Base-by-base conservation (phyloP, 495 filamentous ascomycete species). In the Cladorrhinum samala region DNA sequence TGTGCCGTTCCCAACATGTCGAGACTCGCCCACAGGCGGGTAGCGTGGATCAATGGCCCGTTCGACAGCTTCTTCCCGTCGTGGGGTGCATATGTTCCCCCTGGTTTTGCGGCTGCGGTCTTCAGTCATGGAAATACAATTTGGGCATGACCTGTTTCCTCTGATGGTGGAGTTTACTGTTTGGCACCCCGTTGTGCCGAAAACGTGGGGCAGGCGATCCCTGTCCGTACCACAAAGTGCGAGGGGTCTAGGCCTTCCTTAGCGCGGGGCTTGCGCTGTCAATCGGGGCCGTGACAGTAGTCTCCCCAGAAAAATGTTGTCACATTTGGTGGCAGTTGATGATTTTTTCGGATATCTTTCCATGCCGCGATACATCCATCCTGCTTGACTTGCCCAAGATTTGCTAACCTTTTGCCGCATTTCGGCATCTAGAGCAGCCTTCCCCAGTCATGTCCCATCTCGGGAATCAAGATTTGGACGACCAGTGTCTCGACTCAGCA, bases 401-500 rank as follows among this genome's bases (percentile, higher is more conserved):
- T n/a, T n/a, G n/a, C n/a, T n/a, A n/a, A n/a, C n/a, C n/a, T n/a
- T n/a, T n/a, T n/a, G n/a, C 46, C 17, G 20, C 24, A n/a, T 23
- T 20, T 46, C 9, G 3, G 9, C 49, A 14, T 33, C 13, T 18
- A 45, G 49, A 51, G 53, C 19, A 11, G 45, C 1, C n/a, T n/a
- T 21, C 48, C 41, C 9, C 49, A 13, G 44, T 52, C 9, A 67
- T 67, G 66, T 48, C 57, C 9, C 39, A 80, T 81, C 11, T 60
- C n/a, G 62, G 59, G 27, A 30, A 55, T 41, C 62, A 46, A 57
- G 68, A 62, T 50, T 59, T 67, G 36, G 67, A 67, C 58, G 72
- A 72, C 53, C 60, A 67, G 49, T 62, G 69, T 41, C 60, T 68
- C 46, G 68, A 73, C 42, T 46, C 60, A 45, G 67, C 59, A 1